Percentiles rank a stretch among this genome's conserved stretches.
phyloP scores from a whole-genome alignment of 139 green algal genomes.

The Micromonas pusilla region DNA sequence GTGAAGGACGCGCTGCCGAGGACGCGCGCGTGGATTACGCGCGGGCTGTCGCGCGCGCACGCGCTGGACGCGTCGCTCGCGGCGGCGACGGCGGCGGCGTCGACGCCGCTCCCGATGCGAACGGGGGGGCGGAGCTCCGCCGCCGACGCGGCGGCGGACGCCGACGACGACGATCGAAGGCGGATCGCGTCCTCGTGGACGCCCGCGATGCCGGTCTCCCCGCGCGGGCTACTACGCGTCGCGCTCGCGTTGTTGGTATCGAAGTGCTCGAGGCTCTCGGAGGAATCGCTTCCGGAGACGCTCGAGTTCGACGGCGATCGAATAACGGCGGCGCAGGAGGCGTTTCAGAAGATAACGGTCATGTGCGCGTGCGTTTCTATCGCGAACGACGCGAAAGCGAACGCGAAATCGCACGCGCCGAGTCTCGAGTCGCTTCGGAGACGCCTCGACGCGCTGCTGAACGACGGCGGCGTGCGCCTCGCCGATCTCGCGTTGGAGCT shows the following conservation, averaged over 20 bases:
- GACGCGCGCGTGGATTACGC: neutral
- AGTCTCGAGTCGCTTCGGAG: neutral
- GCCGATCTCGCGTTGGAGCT: neutral
- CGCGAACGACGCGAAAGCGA: neutral
- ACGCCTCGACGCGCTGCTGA: neutral
- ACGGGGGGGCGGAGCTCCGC: too few species aligned
- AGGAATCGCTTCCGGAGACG: neutral
- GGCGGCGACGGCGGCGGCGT: too few species aligned
- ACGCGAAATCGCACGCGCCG: neutral
- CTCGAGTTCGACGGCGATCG: neutral
- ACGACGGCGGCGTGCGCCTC: neutral
- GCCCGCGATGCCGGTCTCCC: neutral
- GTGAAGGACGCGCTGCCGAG: neutral
- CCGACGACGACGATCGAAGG: too few species aligned
- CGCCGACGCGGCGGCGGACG: too few species aligned
- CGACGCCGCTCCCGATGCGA: neutral
- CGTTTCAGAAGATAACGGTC: neutral
- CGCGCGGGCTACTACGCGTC: neutral
- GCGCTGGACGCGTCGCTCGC: neutral
- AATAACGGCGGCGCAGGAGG: neutral
- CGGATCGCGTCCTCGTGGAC: too few species aligned
- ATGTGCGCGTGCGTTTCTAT: neutral
- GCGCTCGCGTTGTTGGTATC: neutral
- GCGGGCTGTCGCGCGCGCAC: neutral
- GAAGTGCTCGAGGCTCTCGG: too few species aligned